phyloP scores from a whole-genome alignment of 495 filamentous ascomycete species.

The Usnea hakonensis region DNA sequence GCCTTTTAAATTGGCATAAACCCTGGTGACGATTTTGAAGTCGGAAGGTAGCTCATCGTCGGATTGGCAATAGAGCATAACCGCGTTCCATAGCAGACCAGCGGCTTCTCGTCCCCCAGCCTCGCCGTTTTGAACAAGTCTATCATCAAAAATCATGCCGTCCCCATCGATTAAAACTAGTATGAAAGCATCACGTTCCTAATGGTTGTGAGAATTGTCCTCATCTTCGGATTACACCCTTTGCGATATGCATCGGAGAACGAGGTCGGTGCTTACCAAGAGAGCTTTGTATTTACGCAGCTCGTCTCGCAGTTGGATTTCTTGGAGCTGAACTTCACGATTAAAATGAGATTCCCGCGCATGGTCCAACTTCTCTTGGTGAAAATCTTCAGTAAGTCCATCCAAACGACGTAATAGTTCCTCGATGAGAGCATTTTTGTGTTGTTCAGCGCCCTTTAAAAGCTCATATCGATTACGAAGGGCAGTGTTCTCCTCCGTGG shows the following conservation, averaged over 20 bases:
- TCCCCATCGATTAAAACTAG: conserved; percentile 72
- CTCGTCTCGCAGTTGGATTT: conserved; percentile 47
- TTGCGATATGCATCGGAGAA: neutral
- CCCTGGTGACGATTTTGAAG: conserved; percentile 55
- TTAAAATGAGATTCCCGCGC: conserved; percentile 50
- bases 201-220: conserved; percentile 1
- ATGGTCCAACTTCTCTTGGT: conserved; percentile 45
- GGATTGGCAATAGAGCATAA: conserved; percentile 43
- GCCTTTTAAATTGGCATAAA: conserved; percentile 62
- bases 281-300: conserved; percentile 41
- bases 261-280: conserved; percentile 34
- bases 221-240: neutral
- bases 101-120: conserved; percentile 68
- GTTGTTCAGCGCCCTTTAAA: conserved; percentile 39
- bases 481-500: conserved; percentile 19
- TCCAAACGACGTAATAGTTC: conserved; percentile 44
- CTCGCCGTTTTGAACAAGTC: conserved; percentile 53
- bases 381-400: conserved; percentile 39
- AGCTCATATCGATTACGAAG: conserved; percentile 43
- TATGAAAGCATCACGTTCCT: conserved; percentile 72
- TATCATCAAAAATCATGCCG: conserved; percentile 66
- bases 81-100: conserved; percentile 46
- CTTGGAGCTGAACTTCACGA: conserved; percentile 45
- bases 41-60: conserved; percentile 42
- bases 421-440: conserved; percentile 49